Evolutionary conservation across 768 basidiomycete species (phyloP), one percentile per base, ranked within the genome.

Genomic region (Rhizopogon roseolus): DNA sequence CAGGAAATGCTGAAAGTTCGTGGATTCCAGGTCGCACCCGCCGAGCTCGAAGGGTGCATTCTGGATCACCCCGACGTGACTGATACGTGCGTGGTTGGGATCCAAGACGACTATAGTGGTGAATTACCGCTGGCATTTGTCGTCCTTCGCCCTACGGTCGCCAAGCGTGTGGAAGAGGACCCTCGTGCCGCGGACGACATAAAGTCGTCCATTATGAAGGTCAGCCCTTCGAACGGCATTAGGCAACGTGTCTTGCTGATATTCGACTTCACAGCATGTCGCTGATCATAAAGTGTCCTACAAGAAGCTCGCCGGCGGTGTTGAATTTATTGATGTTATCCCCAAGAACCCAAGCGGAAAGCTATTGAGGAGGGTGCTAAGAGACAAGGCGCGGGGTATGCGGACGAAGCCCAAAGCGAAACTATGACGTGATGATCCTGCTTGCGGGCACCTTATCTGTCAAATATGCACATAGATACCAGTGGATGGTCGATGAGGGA

Each of bases 261-360:
- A 4, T n/a, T 5, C 16, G 22, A 28, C 41, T 27, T 36, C 29
- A 25, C 53, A 85, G 83, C 74, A 82, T 56, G 81, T 87, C 28
- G 72, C 79, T 6, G 81, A 82, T 54, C 67, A 71, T 19, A 86
- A 85, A 60, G 73, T 77, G 5, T 68, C 71, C 41, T 87, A 87
- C 65, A 88, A 88, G 65, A 76, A 73, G 58, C 64, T 88, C 1
- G 70, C 75, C 4, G 85, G 82, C 6, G 86, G 85, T 8, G 74
- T 88, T 4, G 80, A 82, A 57, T 81, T 86, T 54, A 73, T 85
- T 25, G 79, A 85, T 41, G 67, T 63, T 2, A 79, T 88, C 39
- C 86, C 86, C 2, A 87, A 84, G 74, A 86, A 84, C 59, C 82
- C 85, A 2, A 84, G 82, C 22, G 86, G 86, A n/a, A 86, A 86